Base-by-base conservation (phyloP, 495 filamentous ascomycete species). In the Neurospora sublineolata region DNA sequence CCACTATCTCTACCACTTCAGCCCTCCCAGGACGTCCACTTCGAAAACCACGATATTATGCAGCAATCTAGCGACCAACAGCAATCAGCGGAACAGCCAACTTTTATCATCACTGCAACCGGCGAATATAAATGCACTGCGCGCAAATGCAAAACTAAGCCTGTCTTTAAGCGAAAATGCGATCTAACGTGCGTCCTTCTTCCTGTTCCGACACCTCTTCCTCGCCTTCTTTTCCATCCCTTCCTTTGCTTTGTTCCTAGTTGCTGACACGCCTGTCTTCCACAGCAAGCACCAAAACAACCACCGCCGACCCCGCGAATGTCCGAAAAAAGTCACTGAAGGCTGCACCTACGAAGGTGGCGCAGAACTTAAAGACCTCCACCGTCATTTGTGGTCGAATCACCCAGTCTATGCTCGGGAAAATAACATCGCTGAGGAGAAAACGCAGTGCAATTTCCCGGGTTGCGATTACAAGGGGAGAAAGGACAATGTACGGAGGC, bases 301-400 rank as follows among this genome's bases (percentile, higher is more conserved):
- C 27, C 76, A 77, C 70, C 41, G 3, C 1, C 70, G 67, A n/a
- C 74, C 68, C 12, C 68, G 33, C 0, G 1, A 36, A 3, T 70
- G 44, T 18, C 30, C 70, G 1, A 12, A n/a, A n/a, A n/a, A n/a
- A n/a, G n/a, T n/a, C n/a, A n/a, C 7, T 11, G 37, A 39, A 0
- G 68, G 71, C 70, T 14, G 71, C 37, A 0, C 33, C 5, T 39
- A 27, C 33, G 11, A 37, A 0, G 68, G 71, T 52, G 38, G 27
- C 8, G 76, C 76, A 23, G 68, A 76, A 37, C 70, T 2, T 0
- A 74, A 73, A 12, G 76, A 77, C 58, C 70, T 73, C 2, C 9
- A 76, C 58, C 69, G 76, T 14, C 76, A 77, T 69, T 70, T 75
- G 38, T 77, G 76, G 76, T 14, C 70, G 0, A 7, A 73, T 16